Evolutionary conservation across 768 basidiomycete species (phyloP), one percentile per base, ranked within the genome.

Genomic region (Termitomyces titanicus): DNA sequence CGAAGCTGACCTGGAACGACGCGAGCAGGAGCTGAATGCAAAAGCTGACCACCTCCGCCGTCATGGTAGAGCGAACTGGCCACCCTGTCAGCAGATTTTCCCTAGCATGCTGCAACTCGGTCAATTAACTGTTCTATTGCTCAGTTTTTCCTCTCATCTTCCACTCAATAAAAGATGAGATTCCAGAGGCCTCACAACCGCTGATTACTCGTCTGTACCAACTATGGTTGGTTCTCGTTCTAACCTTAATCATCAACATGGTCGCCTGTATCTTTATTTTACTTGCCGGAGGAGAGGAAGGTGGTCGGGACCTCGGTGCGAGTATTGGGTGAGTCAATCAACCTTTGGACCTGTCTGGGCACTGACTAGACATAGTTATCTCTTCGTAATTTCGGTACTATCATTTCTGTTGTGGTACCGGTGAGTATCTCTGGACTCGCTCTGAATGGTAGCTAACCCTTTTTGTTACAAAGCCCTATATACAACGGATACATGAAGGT

Each of bases 401-500:
- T 94, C 92, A 13, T 98, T 99, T 76, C 77, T 98, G 57, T 78
- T 94, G 58, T 98, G 96, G 96, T 99, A 96, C 70, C 84, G 94
- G 91, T 89, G 60, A 65, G 88, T 68, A 22, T 51, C 18, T 11
- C 39, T 33, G 27, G 29, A 22, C 9, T 33, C 33, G 20, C 31
- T 40, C 29, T 22, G 17, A 49, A 37, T 18, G 11, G 18, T 15
- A n/a, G 17, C 39, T 43, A 13, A 51, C 22, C 15, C n/a, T 18
- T 57, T 52, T 34, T 49, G 53, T 56, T 27, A 52, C 58, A 35
- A 65, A 93, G 93, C 65, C 95, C 96, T 15, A 91, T 95, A 67
- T 98, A 98, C 77, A 95, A 97, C 64, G 95, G 92, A 51, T 96
- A 93, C 76, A 92, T 94, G 86, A 96, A 97, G 82, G 95, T 88